Evolutionary conservation across 2,329 filamentous ascomycete genomes (phyloP).

Genomic region (Xylaria multiplex): DNA sequence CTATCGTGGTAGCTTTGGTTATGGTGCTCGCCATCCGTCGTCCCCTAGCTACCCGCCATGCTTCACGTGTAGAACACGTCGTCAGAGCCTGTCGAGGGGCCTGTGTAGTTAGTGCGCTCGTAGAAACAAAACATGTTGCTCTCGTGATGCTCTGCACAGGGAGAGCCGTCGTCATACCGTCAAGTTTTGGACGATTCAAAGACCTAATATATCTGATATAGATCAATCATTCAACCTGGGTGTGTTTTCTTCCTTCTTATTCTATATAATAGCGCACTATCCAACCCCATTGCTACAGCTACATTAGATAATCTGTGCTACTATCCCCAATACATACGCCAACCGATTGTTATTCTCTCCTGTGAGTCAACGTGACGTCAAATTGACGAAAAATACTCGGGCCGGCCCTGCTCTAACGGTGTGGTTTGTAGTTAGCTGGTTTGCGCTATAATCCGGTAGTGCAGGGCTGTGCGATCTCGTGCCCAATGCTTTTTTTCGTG

Average conservation of each 20-base stretch:
- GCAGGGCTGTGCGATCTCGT: slow-evolving; percentile 2
- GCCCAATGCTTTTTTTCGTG: background rate
- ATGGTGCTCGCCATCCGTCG: slow-evolving; percentile 52
- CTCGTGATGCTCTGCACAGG: slow-evolving; percentile 14
- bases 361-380: slow-evolving; percentile 39
- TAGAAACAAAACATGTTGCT: slow-evolving; percentile 19
- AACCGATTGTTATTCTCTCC: background rate
- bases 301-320: background rate
- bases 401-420: background rate
- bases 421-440: background rate
- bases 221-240: background rate
- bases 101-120: background rate
- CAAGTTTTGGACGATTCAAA: background rate
- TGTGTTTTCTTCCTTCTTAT: background rate
- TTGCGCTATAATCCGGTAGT: slow-evolving; percentile 17
- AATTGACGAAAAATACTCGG: slow-evolving; percentile 43
- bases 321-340: background rate
- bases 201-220: background rate
- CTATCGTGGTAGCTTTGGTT: slow-evolving; percentile 46
- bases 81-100: slow-evolving; percentile 3
- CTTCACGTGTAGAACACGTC: slow-evolving; percentile 2
- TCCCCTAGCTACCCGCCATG: slow-evolving; percentile 38
- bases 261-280: slow-evolving; percentile 3
- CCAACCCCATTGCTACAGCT: background rate
- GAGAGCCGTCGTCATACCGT: background rate